A percentile compares a stretch with the other conserved stretches of the same genome.
Evolutionary conservation across 2,329 filamentous ascomycete genomes (phyloP).

Genomic region (Hymenotorrendiella dingleyae): DNA sequence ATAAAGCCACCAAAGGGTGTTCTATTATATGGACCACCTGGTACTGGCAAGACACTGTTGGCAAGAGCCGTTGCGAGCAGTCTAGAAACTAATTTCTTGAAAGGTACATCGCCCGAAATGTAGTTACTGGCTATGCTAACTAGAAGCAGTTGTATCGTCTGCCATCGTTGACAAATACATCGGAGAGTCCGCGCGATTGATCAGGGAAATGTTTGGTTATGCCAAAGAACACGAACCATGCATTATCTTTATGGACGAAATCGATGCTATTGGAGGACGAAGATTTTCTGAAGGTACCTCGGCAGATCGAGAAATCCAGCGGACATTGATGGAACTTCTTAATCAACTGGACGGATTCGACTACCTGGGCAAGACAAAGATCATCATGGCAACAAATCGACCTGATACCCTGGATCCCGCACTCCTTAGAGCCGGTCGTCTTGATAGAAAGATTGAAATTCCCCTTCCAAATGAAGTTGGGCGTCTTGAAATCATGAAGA

Average conservation of each 20-base stretch:
- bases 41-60: slow-evolving; percentile 92
- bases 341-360: slow-evolving; percentile 99
- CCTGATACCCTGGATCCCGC: slow-evolving; percentile 94
- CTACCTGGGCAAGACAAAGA: slow-evolving; percentile 98
- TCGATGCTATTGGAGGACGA: slow-evolving; percentile 94
- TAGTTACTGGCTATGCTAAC: slow-evolving; percentile 17
- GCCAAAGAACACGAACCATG: slow-evolving; percentile 99
- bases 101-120: slow-evolving; percentile 54
- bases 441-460: slow-evolving; percentile 98
- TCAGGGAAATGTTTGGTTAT: slow-evolving; percentile 99
- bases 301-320: slow-evolving; percentile 95
- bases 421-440: slow-evolving; percentile 80
- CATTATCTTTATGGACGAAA: slow-evolving; percentile 99
- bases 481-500: slow-evolving; percentile 94
- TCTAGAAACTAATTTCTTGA: slow-evolving; percentile 96
- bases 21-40: slow-evolving; percentile 88
- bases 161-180: slow-evolving; percentile 99
- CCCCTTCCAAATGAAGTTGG: slow-evolving; percentile 95
- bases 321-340: slow-evolving; percentile 95
- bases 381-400: slow-evolving; percentile 99
- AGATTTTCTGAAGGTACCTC: slow-evolving; percentile 97
- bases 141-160: slow-evolving; percentile 76
- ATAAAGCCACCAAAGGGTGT: slow-evolving; percentile 99
- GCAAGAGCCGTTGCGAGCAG: slow-evolving; percentile 94
- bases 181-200: slow-evolving; percentile 92